Evolutionary conservation across 768 basidiomycete species (phyloP).

Genomic region (Pleurotus pulmonarius): DNA sequence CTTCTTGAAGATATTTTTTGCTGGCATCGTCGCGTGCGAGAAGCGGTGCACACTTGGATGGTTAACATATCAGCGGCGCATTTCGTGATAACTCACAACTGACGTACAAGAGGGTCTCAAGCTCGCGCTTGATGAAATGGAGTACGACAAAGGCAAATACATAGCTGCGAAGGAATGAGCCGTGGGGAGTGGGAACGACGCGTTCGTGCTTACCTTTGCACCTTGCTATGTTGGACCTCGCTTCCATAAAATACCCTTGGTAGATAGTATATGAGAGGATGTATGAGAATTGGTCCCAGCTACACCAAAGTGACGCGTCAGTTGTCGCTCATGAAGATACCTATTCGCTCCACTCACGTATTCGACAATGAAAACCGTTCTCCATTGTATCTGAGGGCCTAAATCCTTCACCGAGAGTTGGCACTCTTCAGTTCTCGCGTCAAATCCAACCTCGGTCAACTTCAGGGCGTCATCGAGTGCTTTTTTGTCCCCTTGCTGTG

Average conservation of each 20-base stretch:
- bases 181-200: neutral
- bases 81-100: neutral
- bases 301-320: constrained; percentile 24
- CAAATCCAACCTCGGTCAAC: constrained; percentile 53
- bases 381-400: constrained; percentile 87
- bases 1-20: constrained; percentile 87
- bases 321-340: neutral
- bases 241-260: constrained; percentile 68
- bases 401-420: constrained; percentile 83
- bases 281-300: constrained; percentile 86
- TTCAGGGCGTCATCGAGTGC: constrained; percentile 60
- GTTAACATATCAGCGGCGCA: neutral
- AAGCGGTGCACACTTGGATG: constrained; percentile 71
- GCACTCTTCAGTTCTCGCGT: constrained; percentile 37
- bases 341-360: constrained; percentile 60
- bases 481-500: constrained; percentile 58
- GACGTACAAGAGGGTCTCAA: constrained; percentile 88
- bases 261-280: constrained; percentile 78
- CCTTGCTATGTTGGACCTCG: constrained; percentile 64
- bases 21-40: constrained; percentile 93
- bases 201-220: constrained; percentile 60
- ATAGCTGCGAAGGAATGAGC: constrained; percentile 33
- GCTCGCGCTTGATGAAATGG: constrained; percentile 89
- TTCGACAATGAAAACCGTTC: constrained; percentile 88
- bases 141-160: constrained; percentile 73